Base-by-base conservation (phyloP, 192 early-diverging fungal genomes). In the Phycomyces blakesleeanus region DNA sequence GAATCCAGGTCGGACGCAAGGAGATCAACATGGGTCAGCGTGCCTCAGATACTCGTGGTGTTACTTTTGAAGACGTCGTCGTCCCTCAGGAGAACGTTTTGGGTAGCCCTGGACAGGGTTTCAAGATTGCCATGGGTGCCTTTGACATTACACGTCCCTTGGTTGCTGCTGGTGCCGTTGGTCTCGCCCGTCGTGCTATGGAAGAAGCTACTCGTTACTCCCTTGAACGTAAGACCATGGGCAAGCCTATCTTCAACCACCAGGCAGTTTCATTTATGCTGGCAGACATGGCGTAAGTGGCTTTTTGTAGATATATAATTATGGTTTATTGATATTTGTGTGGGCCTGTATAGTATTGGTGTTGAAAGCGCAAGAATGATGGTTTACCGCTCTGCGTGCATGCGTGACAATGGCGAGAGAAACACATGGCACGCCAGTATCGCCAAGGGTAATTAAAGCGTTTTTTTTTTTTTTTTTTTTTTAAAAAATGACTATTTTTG, bases 11-110 rank as follows among this genome's bases (percentile, higher is more conserved):
- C 24, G 94, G 95, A 49, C 91, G 92, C 74, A 98, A 96, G 82
- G 94, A 98, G 61, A 87, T 93, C 74, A 96, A 96, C 84, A 93
- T 98, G 91, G 95, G 93, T n/a, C 94, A 98, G 75, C 83, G 93
- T 47, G 91, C 91, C 15, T 87, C 84, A 40, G 95, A 96, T 76
- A 98, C 95, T 14, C 86, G 94, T 64, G 93, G 92, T 62, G 89
- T 87, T 61, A 92, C 85, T 27, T 93, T 91, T 69, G 89, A 91
- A 67, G 85, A 93, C 55, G 91, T 91, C 15, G 89, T 87, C 44
- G 81, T 93, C 7, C 90, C 90, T n/a, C 76, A 86, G 42, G 89
- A 90, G 70, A 91, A 91, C 73, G 80, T 83, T 64, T 76, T 92
- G 25, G 90, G 89, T 22, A 74, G 71, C n/a, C 76, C 80, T 57